These are phyloP conservation scores for Penicillium macrosclerotiorum DNA, from an alignment of 495 filamentous ascomycete genomes.

Conservation along the genomic window DNA sequence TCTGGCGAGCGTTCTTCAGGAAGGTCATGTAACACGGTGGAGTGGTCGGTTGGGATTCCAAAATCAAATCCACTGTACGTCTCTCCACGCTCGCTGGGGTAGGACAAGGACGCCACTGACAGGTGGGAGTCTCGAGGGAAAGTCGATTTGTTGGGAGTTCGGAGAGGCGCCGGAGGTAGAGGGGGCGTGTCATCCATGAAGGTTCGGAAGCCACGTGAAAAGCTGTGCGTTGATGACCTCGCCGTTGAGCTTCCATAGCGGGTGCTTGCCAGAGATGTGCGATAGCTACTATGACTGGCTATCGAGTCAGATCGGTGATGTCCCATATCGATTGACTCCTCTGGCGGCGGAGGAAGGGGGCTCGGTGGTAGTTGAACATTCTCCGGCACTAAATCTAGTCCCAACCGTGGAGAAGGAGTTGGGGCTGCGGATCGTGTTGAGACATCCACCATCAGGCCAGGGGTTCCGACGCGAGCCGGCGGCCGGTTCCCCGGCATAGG, in stretches of 20 bases:
- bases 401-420: slow-evolving; percentile 16
- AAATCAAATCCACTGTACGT: slow-evolving; percentile 34
- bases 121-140: slow-evolving; percentile 22
- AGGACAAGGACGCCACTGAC: slow-evolving; percentile 22
- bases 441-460: slow-evolving; percentile 18
- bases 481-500: slow-evolving; percentile 46
- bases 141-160: slow-evolving; percentile 24
- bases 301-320: slow-evolving; percentile 35
- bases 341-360: slow-evolving; percentile 24
- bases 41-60: slow-evolving; percentile 14
- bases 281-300: slow-evolving; percentile 46
- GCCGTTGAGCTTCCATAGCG: slow-evolving; percentile 38
- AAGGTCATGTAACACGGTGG: slow-evolving; percentile 20
- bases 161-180: slow-evolving; percentile 31
- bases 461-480: slow-evolving; percentile 25
- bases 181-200: slow-evolving; percentile 40
- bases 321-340: slow-evolving; percentile 5
- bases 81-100: slow-evolving; percentile 21
- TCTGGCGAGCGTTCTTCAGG: slow-evolving; percentile 13
- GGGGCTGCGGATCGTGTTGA: slow-evolving; percentile 17
- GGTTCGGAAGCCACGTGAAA: slow-evolving; percentile 30
- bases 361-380: slow-evolving; percentile 27
- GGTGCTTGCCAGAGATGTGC: slow-evolving; percentile 44
- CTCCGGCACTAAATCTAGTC: slow-evolving; percentile 14
- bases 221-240: slow-evolving; percentile 40